Conservation (phyloP, 2,329 filamentous ascomycete genomes). For the Exserohilum rostratum region DNA sequence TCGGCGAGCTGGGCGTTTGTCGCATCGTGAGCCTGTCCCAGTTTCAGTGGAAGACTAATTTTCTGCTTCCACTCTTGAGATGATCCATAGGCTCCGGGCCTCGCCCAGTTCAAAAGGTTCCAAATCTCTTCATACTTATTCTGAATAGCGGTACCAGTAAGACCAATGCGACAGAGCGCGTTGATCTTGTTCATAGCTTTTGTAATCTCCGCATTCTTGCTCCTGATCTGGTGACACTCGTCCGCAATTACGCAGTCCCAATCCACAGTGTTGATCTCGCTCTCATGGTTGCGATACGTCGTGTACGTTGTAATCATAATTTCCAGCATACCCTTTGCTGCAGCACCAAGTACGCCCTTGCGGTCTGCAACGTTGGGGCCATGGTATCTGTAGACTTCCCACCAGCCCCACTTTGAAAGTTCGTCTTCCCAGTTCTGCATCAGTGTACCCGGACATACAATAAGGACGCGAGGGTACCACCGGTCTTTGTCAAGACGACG, state of each 20-base stretch:
- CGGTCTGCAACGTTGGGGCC: slow-evolving; percentile 64
- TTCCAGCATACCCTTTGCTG: slow-evolving; percentile 77
- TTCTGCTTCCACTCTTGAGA: slow-evolving; percentile 77
- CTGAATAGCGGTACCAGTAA: slow-evolving; percentile 95
- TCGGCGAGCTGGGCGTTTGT: slow-evolving; percentile 80
- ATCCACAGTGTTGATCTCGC: slow-evolving; percentile 78
- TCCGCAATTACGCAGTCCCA: slow-evolving; percentile 97
- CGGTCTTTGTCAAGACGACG: slow-evolving; percentile 62
- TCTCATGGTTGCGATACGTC: slow-evolving; percentile 80
- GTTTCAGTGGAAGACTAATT: slow-evolving; percentile 78
- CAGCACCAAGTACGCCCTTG: slow-evolving; percentile 73
- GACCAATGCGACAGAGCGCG: slow-evolving; percentile 85
- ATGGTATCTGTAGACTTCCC: slow-evolving; percentile 84
- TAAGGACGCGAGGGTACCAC: slow-evolving; percentile 85
- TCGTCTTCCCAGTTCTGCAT: slow-evolving; percentile 93
- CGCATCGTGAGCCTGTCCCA: slow-evolving; percentile 92
- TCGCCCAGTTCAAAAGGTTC: slow-evolving; percentile 95
- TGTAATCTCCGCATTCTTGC: slow-evolving; percentile 75
- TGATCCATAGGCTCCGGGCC: slow-evolving; percentile 74
- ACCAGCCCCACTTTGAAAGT: slow-evolving; percentile 91
- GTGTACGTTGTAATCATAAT: slow-evolving; percentile 94
- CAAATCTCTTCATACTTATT: slow-evolving; percentile 98
- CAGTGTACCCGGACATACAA: slow-evolving; percentile 86
- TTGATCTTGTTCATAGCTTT: slow-evolving; percentile 90
- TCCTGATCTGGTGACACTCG: slow-evolving; percentile 91